Evolutionary conservation across 371 early-diverging fungal genomes (phyloP).

Genomic region (Paraphysoderma sedebokerense): DNA sequence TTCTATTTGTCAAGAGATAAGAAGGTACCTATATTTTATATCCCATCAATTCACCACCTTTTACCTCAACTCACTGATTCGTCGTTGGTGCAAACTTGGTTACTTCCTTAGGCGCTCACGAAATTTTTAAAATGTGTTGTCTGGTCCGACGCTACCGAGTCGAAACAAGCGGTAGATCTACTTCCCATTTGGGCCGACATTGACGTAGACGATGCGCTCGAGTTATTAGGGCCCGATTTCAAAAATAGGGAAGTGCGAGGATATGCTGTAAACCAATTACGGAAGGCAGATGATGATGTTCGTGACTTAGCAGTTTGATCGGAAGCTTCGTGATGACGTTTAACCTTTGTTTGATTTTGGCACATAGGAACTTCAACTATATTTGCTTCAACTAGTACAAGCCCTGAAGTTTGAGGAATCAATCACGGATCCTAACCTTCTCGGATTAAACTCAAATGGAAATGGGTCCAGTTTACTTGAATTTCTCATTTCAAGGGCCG

Average conservation of each 20-base stretch:
- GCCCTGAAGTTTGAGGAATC: constrained; percentile 81
- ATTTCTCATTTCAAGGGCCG: constrained; percentile 70
- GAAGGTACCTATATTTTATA: constrained; percentile 24
- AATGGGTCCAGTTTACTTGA: constrained; percentile 59
- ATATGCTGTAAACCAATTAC: constrained; percentile 75
- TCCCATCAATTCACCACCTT: background rate
- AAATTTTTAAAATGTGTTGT: constrained; percentile 90
- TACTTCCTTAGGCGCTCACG: constrained; percentile 51
- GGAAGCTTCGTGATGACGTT: background rate
- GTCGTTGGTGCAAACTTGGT: background rate
- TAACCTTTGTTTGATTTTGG: background rate
- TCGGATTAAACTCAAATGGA: background rate
- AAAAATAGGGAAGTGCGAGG: constrained; percentile 58
- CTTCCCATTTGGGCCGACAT: constrained; percentile 76
- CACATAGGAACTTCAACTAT: constrained; percentile 62
- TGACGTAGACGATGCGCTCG: constrained; percentile 85
- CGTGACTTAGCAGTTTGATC: constrained; percentile 1
- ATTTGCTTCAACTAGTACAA: constrained; percentile 88
- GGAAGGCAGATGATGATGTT: constrained; percentile 83
- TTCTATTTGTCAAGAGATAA: constrained; percentile 82
- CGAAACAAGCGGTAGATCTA: constrained; percentile 74
- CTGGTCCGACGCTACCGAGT: constrained; percentile 85
- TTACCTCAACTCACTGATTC: background rate
- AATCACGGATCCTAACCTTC: background rate
- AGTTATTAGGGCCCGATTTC: constrained; percentile 77